Base-by-base conservation (phyloP, 139 green algal species). In the Dunaliella sp. region DNA sequence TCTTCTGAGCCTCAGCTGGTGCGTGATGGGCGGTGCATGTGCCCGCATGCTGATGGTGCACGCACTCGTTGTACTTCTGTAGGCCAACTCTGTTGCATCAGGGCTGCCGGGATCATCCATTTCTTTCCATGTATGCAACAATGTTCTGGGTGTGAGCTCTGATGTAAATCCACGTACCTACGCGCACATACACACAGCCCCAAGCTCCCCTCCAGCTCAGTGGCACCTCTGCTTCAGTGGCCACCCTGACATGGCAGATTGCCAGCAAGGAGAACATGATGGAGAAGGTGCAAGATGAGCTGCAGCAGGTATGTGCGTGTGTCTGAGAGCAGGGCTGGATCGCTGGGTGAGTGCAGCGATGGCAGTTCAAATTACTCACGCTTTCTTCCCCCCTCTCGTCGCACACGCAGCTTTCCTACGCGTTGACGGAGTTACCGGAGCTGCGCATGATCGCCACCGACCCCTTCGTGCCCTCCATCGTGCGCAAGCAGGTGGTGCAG, bases 271-370 rank as follows among this genome's bases (percentile, higher is more conserved):
- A 93, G 77, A 92, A 92, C 31, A 86, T 91, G 80, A 83, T 94
- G 35, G 87, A 92, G 3, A 92, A 92, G 77, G 90, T 94, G 12
- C 91, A 94, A 86, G 90, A 92, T 34, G 91, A 94, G 87, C 80
- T 94, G n/a, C 88, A 91, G 28, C 91, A 94, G 88, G 91, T 94
- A n/a, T 1, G 85, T 73, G 38, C 48, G 7, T 16, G 48, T 65
- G 48, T 7, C 16, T 65, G 7, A 7, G 48, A 65, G 38, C 37
- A 77, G 28, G 65, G 65, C 28, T 25, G 26, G 30, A 81, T 81
- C 21, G 26, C 76, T 81, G 76, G n/a, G 30, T 81, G 76, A 81
- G n/a, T 34, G 33, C 26, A 26, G 33, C 22, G 28, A 28, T 81
- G 33, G 25, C 59, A 76, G 25, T 76, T 25, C 25, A 24, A 65